phyloP scores from a whole-genome alignment of 768 basidiomycete genomes.

The Xerocomus brunneocitrinus region DNA sequence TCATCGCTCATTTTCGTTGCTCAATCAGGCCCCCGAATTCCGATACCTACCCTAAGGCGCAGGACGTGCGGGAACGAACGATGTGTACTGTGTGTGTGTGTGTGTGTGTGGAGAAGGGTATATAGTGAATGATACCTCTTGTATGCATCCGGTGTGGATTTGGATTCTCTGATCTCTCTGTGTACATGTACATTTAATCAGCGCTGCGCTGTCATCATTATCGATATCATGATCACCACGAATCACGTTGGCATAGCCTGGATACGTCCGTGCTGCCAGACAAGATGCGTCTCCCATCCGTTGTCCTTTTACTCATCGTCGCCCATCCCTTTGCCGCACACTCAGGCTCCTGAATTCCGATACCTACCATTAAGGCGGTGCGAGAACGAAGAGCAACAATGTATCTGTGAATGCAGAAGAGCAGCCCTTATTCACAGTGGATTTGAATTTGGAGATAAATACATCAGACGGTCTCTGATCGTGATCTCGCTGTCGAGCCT shows the following conservation, averaged over 20 bases:
- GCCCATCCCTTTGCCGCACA: background rate
- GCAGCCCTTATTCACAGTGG: too few relatives aligned
- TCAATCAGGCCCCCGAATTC: background rate
- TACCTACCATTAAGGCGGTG: constrained; percentile 38
- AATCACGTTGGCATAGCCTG: too few relatives aligned
- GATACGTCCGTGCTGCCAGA: too few relatives aligned
- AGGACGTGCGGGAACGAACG: background rate
- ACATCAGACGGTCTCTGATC: too few relatives aligned
- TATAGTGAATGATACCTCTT: background rate
- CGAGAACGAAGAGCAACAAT: too few relatives aligned
- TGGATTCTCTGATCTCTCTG: background rate
- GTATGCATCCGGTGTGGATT: too few relatives aligned
- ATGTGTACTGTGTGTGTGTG: background rate
- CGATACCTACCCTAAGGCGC: background rate
- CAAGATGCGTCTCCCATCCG: background rate
- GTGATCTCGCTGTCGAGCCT: too few relatives aligned
- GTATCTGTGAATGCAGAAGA: too few relatives aligned
- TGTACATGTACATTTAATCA: too few relatives aligned
- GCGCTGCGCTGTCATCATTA: too few relatives aligned
- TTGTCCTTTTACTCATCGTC: background rate
- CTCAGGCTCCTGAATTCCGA: constrained; percentile 54
- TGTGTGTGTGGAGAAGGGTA: background rate
- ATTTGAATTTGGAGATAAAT: too few relatives aligned
- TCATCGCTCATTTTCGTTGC: background rate
- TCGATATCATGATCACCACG: too few relatives aligned